A percentile compares a stretch with the other conserved stretches of the same genome.
Conservation (phyloP, 208 protist species). For the Crithidia brevicula region DNA sequence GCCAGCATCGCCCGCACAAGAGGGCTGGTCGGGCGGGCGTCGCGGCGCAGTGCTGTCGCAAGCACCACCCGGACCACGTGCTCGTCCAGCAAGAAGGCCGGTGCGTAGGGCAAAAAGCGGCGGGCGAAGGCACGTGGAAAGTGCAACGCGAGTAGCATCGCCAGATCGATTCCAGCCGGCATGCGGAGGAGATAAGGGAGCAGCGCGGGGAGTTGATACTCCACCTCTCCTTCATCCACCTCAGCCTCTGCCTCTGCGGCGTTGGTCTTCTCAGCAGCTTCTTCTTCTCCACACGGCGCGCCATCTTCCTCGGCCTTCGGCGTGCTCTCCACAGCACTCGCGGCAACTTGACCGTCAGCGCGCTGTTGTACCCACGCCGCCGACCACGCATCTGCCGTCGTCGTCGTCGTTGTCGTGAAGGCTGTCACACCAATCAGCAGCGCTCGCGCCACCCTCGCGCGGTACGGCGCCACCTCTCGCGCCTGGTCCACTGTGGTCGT, state of each 20-base stretch:
- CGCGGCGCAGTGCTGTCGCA: conserved; percentile 35
- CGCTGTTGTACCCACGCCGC: conserved; percentile 22
- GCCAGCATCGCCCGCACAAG: conserved; percentile 53
- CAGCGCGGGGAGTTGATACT: conserved; percentile 52
- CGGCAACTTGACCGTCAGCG: too few relatives aligned
- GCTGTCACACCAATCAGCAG: conserved; percentile 25
- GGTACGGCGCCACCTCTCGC: conserved; percentile 27
- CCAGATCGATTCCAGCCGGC: conserved; percentile 38
- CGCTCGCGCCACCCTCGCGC: conserved; percentile 28
- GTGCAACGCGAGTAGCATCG: conserved; percentile 42
- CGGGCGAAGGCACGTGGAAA: conserved; percentile 52
- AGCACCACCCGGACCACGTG: conserved; percentile 41
- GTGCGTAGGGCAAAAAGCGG: conserved; percentile 53
- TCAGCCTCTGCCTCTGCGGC: background rate
- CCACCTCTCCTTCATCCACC: conserved; percentile 29
- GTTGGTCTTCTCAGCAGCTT: background rate
- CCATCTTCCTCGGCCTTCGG: too few relatives aligned
- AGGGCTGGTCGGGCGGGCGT: conserved; percentile 34
- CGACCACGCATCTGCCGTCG: background rate
- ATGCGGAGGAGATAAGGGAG: conserved; percentile 72
- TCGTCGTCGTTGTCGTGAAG: background rate
- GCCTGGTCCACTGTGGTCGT: conserved; percentile 34
- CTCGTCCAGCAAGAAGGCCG: conserved; percentile 50
- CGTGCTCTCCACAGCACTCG: too few relatives aligned
- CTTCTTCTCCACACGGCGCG: too few relatives aligned